Evolutionary conservation across 768 basidiomycete species (phyloP).

Genomic region (Tricholoma sp.): DNA sequence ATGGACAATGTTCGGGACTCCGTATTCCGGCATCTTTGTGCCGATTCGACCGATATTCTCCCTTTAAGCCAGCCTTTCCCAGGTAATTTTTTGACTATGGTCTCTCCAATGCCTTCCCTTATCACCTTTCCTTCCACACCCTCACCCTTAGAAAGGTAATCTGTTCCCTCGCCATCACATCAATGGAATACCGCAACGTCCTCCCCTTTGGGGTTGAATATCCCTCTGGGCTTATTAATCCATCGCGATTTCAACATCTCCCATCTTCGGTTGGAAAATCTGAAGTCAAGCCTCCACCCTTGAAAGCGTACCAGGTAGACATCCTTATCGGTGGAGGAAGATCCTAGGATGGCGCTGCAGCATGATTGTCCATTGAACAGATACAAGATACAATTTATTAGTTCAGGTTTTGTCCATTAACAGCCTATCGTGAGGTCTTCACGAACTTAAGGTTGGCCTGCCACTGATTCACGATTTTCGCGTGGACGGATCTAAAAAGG

Average conservation of each 20-base stretch:
- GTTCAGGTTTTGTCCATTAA: background rate
- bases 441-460: background rate
- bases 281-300: conserved; percentile 22
- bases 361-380: background rate
- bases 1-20: background rate
- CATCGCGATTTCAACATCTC: conserved; percentile 46
- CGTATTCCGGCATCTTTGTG: background rate
- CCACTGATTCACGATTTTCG: conserved; percentile 8
- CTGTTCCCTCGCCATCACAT: conserved; percentile 38
- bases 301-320: conserved; percentile 40
- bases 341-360: too few species aligned
- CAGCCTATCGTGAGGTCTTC: background rate
- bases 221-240: conserved; percentile 56
- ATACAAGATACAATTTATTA: background rate
- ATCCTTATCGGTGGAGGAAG: conserved; percentile 50
- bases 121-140: conserved; percentile 1
- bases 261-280: conserved; percentile 12
- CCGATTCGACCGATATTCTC: background rate
- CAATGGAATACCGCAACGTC: conserved; percentile 44
- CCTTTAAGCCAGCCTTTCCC: background rate
- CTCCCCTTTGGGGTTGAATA: conserved; percentile 66
- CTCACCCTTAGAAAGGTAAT: conserved; percentile 32
- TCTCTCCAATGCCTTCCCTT: background rate
- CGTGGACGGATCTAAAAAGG: conserved; percentile 24
- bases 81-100: background rate